Percentiles rank a stretch among this genome's conserved stretches.
phyloP scores from a whole-genome alignment of 768 basidiomycete species.

The Rhizopogon vinicolor region DNA sequence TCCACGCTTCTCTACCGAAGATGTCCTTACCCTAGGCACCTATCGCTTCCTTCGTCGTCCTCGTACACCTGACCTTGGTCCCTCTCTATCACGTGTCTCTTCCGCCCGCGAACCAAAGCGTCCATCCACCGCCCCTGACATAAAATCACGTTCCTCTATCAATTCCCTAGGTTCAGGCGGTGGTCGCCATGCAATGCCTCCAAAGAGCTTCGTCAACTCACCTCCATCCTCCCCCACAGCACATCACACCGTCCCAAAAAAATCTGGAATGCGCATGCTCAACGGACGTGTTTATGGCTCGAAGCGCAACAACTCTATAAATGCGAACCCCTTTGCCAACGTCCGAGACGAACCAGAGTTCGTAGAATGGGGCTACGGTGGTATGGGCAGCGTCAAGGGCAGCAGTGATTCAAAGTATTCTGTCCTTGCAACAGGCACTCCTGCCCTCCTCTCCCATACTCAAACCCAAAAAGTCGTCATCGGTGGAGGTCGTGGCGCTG shows the following conservation, averaged over 20 bases:
- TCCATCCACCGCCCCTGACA: not conserved
- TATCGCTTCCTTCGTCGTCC: slow-evolving; percentile 22
- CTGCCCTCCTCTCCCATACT: not conserved
- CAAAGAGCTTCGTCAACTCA: slow-evolving; percentile 3
- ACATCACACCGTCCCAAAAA: slow-evolving; percentile 9
- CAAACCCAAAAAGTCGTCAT: slow-evolving; percentile 15
- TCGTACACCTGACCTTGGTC: not conserved
- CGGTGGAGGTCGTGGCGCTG: slow-evolving; percentile 20
- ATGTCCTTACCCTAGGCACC: slow-evolving; percentile 24
- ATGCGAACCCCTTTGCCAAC: slow-evolving; percentile 57
- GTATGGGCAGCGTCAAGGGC: slow-evolving; percentile 59
- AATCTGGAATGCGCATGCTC: slow-evolving; percentile 57
- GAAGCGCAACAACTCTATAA: slow-evolving; percentile 23
- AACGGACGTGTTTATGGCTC: slow-evolving; percentile 84
- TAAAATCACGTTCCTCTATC: slow-evolving; percentile 19
- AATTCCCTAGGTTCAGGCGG: slow-evolving; percentile 20
- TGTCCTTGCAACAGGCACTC: not conserved
- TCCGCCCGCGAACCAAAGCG: not conserved
- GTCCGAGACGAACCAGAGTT: slow-evolving; percentile 71
- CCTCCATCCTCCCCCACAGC: not conserved
- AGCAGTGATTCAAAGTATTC: slow-evolving; percentile 15
- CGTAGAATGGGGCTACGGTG: slow-evolving; percentile 90
- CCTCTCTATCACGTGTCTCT: not conserved
- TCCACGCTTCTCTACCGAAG: slow-evolving; percentile 15
- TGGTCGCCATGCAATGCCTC: slow-evolving; percentile 19